phyloP scores from a whole-genome alignment of 73 alveolate genomes.

The Tetrahymena elliotti region DNA sequence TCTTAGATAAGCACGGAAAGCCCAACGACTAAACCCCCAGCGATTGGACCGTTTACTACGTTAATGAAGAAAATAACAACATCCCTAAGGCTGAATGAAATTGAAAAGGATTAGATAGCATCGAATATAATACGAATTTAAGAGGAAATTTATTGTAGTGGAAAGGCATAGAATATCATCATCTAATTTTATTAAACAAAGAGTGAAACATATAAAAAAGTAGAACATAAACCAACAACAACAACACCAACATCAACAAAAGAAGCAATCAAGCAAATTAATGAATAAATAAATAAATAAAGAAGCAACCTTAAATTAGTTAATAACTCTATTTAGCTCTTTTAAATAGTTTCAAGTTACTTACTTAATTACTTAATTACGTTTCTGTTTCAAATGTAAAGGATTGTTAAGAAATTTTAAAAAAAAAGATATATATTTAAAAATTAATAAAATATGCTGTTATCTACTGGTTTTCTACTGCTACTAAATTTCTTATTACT shows the following conservation, averaged over 20 bases:
- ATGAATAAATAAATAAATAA: too few species aligned
- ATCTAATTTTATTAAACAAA: background rate
- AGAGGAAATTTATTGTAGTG: background rate
- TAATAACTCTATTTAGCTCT: background rate
- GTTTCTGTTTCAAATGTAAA: too few species aligned
- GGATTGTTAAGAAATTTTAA: background rate
- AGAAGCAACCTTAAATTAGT: too few species aligned
- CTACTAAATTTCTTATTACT: background rate
- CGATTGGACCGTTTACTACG: constrained; percentile 33
- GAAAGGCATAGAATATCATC: background rate
- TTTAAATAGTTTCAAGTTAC: background rate
- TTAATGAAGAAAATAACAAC: constrained; percentile 28
- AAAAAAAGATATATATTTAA: background rate
- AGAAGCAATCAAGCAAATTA: too few species aligned
- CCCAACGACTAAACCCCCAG: constrained; percentile 38
- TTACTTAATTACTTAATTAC: background rate
- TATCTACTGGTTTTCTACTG: background rate
- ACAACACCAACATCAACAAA: background rate
- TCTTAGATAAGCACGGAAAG: constrained; percentile 91
- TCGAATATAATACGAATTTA: background rate
- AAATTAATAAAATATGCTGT: background rate
- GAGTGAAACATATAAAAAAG: background rate
- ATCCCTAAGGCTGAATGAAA: constrained; percentile 1
- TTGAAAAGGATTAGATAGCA: background rate
- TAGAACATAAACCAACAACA: too few species aligned